Conservation (phyloP, 202 grass and related monocot genomes). For the Panicum virgatum region DNA sequence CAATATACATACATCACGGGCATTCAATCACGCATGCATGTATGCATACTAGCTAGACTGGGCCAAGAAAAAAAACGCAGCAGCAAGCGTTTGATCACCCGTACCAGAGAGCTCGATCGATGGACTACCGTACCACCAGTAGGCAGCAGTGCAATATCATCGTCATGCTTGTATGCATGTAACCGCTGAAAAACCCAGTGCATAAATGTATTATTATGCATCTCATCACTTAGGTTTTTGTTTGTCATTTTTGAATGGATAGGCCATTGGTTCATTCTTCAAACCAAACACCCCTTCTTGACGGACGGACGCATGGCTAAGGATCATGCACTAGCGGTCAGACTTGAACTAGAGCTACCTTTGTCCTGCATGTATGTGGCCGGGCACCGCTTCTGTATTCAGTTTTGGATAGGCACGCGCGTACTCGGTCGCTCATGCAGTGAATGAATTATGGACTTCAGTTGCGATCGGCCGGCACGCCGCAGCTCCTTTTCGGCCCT, state of each 20-base stretch:
- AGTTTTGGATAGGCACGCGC: neutral
- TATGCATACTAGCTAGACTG: neutral
- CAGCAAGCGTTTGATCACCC: neutral
- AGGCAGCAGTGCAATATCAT: too few species aligned
- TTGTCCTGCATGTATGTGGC: slow-evolving; percentile 1
- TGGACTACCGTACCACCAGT: too few species aligned
- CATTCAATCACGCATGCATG: slow-evolving; percentile 15
- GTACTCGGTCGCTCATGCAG: slow-evolving; percentile 6
- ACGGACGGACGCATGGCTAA: neutral
- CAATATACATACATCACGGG: slow-evolving; percentile 10
- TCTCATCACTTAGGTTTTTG: too few species aligned
- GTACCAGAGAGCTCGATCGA: too few species aligned
- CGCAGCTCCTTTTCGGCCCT: slow-evolving; percentile 29
- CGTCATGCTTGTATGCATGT: neutral
- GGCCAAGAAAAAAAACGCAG: neutral
- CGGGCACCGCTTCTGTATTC: slow-evolving; percentile 22
- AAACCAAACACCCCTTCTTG: neutral
- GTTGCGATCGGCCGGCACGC: neutral
- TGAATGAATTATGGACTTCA: slow-evolving; percentile 20
- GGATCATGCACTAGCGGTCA: neutral
- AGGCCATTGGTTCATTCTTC: neutral
- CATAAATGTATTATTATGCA: neutral
- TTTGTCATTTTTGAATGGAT: neutral
- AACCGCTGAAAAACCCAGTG: neutral
- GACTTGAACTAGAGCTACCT: neutral